Evolutionary conservation across 352 stramenopile genomes (phyloP).

Genomic region (Globisporangium barbulae): DNA sequence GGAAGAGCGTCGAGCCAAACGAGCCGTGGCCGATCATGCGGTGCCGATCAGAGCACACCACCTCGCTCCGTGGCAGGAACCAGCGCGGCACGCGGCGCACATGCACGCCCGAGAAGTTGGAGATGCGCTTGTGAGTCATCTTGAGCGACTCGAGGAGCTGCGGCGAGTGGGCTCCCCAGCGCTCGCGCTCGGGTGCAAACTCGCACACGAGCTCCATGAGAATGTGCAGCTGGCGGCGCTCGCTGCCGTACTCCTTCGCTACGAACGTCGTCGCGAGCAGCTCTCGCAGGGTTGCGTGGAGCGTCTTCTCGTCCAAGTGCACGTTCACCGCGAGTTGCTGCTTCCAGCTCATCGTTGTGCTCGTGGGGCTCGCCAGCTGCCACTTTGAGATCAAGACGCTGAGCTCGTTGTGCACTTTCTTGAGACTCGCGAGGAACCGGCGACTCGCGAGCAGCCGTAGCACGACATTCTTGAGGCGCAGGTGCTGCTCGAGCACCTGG

Average conservation of each 20-base stretch:
- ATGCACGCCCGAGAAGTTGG: constrained; percentile 42
- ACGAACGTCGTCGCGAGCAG: constrained; percentile 56
- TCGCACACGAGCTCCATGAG: constrained; percentile 56
- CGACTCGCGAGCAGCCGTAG: constrained; percentile 36
- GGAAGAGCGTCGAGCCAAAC: constrained; percentile 46
- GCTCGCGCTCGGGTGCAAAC: constrained; percentile 35
- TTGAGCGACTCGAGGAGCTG: constrained; percentile 60
- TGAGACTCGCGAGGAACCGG: constrained; percentile 35
- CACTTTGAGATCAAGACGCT: constrained; percentile 31
- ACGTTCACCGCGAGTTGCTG: constrained; percentile 43
- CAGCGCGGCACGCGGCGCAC: constrained; percentile 53
- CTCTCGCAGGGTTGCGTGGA: constrained; percentile 53
- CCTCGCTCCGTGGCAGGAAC: constrained; percentile 46
- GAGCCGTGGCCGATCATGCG: constrained; percentile 37
- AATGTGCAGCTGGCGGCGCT: constrained; percentile 50
- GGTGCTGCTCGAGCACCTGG: constrained; percentile 34
- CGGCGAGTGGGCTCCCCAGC: constrained; percentile 31
- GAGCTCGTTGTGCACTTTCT: constrained; percentile 37
- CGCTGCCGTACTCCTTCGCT: constrained; percentile 43
- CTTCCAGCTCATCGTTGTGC: constrained; percentile 41
- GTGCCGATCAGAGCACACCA: constrained; percentile 44
- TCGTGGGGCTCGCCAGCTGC: constrained; percentile 25
- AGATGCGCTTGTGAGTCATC: constrained; percentile 58
- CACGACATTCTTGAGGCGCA: constrained; percentile 37
- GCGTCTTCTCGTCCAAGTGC: constrained; percentile 50